Percentiles rank a stretch among this genome's conserved stretches.
These are phyloP conservation scores for Diaporthe caulivora DNA, from an alignment of 2,329 filamentous ascomycete species.

Conservation along the genomic window DNA sequence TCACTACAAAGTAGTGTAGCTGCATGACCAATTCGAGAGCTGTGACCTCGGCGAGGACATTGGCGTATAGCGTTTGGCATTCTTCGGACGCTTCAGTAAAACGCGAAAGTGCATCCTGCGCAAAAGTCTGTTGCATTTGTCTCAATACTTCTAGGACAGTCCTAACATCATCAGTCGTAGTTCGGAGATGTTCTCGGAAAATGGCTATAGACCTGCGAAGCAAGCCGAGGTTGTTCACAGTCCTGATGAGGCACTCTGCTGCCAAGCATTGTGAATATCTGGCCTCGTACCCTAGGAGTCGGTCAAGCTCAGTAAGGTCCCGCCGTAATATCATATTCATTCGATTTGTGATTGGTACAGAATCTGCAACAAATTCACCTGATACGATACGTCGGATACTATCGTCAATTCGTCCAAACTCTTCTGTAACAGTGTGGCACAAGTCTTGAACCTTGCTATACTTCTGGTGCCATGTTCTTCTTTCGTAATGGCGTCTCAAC, in stretches of 20 bases:
- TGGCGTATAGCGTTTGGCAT: background rate
- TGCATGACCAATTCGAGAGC: background rate
- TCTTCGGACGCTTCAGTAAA: background rate
- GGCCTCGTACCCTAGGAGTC: background rate
- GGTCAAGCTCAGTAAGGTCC: background rate
- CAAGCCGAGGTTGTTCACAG: background rate
- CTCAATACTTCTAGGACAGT: background rate
- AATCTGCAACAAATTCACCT: too few relatives aligned
- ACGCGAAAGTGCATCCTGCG: background rate
- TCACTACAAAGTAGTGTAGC: background rate
- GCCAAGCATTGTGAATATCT: slow-evolving; percentile 17
- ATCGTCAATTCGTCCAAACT: background rate
- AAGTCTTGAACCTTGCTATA: background rate
- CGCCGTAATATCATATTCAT: background rate
- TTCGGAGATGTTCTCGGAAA: background rate
- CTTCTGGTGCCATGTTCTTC: background rate
- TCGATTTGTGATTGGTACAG: background rate
- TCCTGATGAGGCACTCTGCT: background rate
- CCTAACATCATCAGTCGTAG: background rate
- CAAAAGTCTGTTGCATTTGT: background rate
- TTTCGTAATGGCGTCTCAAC: slow-evolving; percentile 12
- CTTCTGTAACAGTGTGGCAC: background rate
- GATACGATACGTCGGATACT: background rate
- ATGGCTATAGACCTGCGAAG: background rate
- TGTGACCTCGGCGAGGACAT: background rate